These are phyloP conservation scores for Boletus sp. DNA, from an alignment of 768 basidiomycete species.

Conservation along the genomic window DNA sequence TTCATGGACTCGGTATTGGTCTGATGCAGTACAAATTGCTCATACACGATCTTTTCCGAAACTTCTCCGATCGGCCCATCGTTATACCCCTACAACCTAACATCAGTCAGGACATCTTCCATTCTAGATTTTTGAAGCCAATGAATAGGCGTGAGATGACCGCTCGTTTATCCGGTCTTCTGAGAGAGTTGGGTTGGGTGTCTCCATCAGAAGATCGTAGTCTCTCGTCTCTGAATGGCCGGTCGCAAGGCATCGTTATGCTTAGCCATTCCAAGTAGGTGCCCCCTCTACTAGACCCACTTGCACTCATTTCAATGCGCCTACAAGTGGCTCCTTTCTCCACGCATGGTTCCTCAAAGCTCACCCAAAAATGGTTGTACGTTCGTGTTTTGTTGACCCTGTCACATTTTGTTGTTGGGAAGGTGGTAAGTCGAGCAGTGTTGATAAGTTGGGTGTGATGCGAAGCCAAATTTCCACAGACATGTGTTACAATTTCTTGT, in stretches of 20 bases:
- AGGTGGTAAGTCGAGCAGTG: conserved; percentile 55
- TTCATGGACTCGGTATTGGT: conserved; percentile 89
- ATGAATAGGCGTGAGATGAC: conserved; percentile 61
- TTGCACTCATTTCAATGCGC: conserved; percentile 4
- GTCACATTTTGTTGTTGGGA: conserved; percentile 93
- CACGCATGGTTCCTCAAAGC: conserved; percentile 91
- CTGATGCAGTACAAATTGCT: conserved; percentile 66
- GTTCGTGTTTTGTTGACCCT: conserved; percentile 90
- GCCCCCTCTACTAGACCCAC: background rate
- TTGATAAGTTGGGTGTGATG: background rate
- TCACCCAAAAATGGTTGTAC: conserved; percentile 59
- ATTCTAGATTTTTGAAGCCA: conserved; percentile 68
- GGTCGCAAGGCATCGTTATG: conserved; percentile 59
- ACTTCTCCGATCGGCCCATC: conserved; percentile 65
- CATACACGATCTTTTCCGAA: conserved; percentile 53
- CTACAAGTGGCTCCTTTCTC: conserved; percentile 64
- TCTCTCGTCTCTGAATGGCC: conserved; percentile 1
- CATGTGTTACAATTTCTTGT: conserved; percentile 89
- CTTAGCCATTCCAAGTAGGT: conserved; percentile 87
- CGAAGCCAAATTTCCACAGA: conserved; percentile 40
- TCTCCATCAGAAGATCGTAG: conserved; percentile 22
- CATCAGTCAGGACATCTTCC: conserved; percentile 83
- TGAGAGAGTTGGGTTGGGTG: conserved; percentile 66
- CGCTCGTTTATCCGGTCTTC: conserved; percentile 49
- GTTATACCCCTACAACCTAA: conserved; percentile 80